A percentile compares a stretch with the other conserved stretches of the same genome.
Evolutionary conservation across 2,329 filamentous ascomycete genomes (phyloP).

Genomic region (Juglanconis oblonga): DNA sequence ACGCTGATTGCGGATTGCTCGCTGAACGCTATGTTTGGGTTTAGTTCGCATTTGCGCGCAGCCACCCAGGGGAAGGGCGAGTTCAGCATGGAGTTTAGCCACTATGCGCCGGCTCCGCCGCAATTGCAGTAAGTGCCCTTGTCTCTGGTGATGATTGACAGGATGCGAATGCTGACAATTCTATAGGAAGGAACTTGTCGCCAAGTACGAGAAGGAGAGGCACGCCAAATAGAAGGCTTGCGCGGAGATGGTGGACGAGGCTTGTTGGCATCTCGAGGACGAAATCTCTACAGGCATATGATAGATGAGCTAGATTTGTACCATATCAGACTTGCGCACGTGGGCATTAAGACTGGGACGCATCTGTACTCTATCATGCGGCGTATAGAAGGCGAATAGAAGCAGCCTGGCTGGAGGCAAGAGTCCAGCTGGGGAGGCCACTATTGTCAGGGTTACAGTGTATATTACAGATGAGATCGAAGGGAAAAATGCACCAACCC

Average conservation of each 20-base stretch:
- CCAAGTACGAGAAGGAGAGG: slow-evolving; percentile 55
- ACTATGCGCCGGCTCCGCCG: slow-evolving; percentile 82
- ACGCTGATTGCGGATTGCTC: slow-evolving; percentile 89
- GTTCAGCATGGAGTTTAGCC: slow-evolving; percentile 98
- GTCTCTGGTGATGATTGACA: slow-evolving; percentile 12
- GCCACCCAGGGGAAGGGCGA: slow-evolving; percentile 98
- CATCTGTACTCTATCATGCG: slow-evolving; percentile 10
- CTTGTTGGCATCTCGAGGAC: neutral
- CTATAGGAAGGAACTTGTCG: slow-evolving; percentile 54
- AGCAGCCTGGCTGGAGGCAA: neutral
- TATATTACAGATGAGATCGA: slow-evolving; percentile 5
- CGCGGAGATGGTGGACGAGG: neutral
- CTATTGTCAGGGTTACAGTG: slow-evolving; percentile 4
- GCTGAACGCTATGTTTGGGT: slow-evolving; percentile 97
- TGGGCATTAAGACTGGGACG: slow-evolving; percentile 8
- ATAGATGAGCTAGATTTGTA: slow-evolving; percentile 16
- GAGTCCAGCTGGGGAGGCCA: neutral
- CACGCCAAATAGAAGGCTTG: slow-evolving; percentile 5
- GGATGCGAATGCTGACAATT: slow-evolving; percentile 8
- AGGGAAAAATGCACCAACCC: neutral
- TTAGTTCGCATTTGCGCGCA: slow-evolving; percentile 84
- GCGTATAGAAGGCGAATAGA: neutral
- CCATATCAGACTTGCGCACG: neutral
- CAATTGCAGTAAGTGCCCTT: slow-evolving; percentile 74
- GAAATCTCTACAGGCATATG: neutral